phyloP scores from a whole-genome alignment of 2,329 filamentous ascomycete species.

The Fusarium sp. region DNA sequence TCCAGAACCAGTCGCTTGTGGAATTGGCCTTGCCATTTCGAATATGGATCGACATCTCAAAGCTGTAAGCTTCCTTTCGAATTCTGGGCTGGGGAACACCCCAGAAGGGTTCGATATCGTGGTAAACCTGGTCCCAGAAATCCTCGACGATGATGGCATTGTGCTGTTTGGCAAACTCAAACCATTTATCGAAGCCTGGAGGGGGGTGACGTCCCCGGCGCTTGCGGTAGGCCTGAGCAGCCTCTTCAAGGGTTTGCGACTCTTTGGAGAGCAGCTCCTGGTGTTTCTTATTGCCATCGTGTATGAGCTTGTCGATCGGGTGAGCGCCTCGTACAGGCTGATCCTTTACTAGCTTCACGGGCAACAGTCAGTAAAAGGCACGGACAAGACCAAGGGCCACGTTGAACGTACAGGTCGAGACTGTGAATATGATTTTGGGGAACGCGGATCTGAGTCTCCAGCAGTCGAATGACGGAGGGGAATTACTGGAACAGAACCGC shows the following conservation, averaged over 20 bases:
- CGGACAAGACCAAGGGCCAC: neutral
- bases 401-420: conserved; percentile 13
- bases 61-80: conserved; percentile 63
- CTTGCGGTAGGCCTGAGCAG: conserved; percentile 67
- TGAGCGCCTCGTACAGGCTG: conserved; percentile 47
- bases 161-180: conserved; percentile 62
- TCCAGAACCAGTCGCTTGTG: conserved; percentile 68
- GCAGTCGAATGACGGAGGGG: conserved; percentile 18
- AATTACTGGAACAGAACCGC: conserved; percentile 22
- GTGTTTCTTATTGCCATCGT: conserved; percentile 56
- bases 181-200: conserved; percentile 71
- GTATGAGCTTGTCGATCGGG: conserved; percentile 65
- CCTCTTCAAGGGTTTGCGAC: conserved; percentile 63
- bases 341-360: conserved; percentile 4
- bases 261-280: conserved; percentile 54
- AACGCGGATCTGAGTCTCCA: neutral
- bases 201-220: conserved; percentile 71
- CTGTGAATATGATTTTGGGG: neutral
- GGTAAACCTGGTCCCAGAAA: conserved; percentile 73
- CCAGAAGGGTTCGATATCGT: conserved; percentile 70
- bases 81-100: conserved; percentile 60
- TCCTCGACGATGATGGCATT: conserved; percentile 69
- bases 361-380: conserved; percentile 11
- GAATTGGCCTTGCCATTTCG: conserved; percentile 64
- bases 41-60: conserved; percentile 71